Evolutionary conservation across 2,329 filamentous ascomycete species (phyloP).

Genomic region (Trichoderma sp.): DNA sequence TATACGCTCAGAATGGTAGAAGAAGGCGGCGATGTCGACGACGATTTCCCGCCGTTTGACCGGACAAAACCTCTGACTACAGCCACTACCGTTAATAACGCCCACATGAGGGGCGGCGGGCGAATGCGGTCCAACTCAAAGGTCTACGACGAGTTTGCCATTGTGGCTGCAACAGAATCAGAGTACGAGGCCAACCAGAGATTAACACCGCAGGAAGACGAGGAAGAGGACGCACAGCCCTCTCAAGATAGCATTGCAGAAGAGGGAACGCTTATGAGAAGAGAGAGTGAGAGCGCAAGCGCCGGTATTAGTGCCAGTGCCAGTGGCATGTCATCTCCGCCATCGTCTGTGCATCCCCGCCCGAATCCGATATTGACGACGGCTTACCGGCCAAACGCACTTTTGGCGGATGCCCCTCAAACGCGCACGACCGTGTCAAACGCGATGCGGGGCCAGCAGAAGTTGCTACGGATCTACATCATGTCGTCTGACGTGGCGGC

Average conservation of each 20-base stretch:
- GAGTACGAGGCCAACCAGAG: constrained; percentile 70
- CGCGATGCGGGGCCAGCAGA: constrained; percentile 63
- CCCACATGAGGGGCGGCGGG: constrained; percentile 65
- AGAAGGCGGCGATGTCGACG: constrained; percentile 80
- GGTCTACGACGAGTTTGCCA: constrained; percentile 79
- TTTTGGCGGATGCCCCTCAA: constrained; percentile 59
- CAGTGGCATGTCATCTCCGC: constrained; percentile 1
- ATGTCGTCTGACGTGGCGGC: constrained; percentile 68
- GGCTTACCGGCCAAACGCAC: constrained; percentile 55
- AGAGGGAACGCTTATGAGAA: constrained; percentile 31
- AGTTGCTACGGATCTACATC: constrained; percentile 71
- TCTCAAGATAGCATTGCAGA: constrained; percentile 39
- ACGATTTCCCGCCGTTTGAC: constrained; percentile 79
- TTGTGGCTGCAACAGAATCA: constrained; percentile 69
- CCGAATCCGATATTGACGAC: constrained; percentile 64
- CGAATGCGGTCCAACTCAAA: constrained; percentile 68
- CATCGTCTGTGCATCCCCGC: constrained; percentile 41
- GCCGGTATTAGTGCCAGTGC: constrained; percentile 24
- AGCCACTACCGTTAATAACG: constrained; percentile 82
- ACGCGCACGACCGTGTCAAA: constrained; percentile 46
- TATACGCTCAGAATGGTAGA: constrained; percentile 85
- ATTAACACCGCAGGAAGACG: constrained; percentile 66
- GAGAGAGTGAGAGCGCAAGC: constrained; percentile 29
- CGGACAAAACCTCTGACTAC: constrained; percentile 72
- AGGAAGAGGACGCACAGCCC: constrained; percentile 34